phyloP scores from a whole-genome alignment of 768 basidiomycete species.

The Tephrocybe sp. region DNA sequence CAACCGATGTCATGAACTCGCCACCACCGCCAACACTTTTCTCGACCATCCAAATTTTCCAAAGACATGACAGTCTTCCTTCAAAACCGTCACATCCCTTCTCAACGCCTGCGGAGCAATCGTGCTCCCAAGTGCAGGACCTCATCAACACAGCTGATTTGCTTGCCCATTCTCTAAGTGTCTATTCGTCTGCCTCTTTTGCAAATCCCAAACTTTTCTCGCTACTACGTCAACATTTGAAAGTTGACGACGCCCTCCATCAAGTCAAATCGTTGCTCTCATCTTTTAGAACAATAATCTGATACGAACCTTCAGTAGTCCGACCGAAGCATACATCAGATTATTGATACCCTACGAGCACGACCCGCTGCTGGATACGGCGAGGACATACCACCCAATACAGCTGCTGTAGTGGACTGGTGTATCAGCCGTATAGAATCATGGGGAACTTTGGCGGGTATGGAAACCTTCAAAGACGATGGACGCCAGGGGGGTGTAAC shows the following conservation, averaged over 20 bases:
- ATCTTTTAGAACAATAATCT: conserved; percentile 3
- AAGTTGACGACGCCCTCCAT: conserved; percentile 51
- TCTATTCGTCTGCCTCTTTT: conserved; percentile 49
- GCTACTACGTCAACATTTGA: conserved; percentile 62
- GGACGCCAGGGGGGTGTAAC: conserved; percentile 49
- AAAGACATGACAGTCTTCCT: conserved; percentile 36
- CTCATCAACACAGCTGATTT: conserved; percentile 53
- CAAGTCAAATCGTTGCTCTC: conserved; percentile 39
- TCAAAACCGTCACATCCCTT: conserved; percentile 44
- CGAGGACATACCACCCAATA: conserved; percentile 61
- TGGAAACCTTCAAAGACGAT: conserved; percentile 76
- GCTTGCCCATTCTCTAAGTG: conserved; percentile 52
- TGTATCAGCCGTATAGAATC: conserved; percentile 56
- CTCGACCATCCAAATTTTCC: conserved; percentile 42
- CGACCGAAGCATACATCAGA: conserved; percentile 51
- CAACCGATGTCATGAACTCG: conserved; percentile 16
- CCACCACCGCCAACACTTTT: conserved; percentile 35
- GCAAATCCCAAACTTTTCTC: conserved; percentile 70
- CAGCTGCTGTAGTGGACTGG: conserved; percentile 48
- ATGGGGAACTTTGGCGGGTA: conserved; percentile 65
- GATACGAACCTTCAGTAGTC: conserved; percentile 37
- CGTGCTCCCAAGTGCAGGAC: conserved; percentile 46
- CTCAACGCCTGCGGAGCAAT: conserved; percentile 38
- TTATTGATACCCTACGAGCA: conserved; percentile 46
- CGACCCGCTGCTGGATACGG: conserved; percentile 53